A percentile compares a stretch with the other conserved stretches of the same genome.
phyloP scores from a whole-genome alignment of 495 filamentous ascomycete species.

The Xylaria telfairii region DNA sequence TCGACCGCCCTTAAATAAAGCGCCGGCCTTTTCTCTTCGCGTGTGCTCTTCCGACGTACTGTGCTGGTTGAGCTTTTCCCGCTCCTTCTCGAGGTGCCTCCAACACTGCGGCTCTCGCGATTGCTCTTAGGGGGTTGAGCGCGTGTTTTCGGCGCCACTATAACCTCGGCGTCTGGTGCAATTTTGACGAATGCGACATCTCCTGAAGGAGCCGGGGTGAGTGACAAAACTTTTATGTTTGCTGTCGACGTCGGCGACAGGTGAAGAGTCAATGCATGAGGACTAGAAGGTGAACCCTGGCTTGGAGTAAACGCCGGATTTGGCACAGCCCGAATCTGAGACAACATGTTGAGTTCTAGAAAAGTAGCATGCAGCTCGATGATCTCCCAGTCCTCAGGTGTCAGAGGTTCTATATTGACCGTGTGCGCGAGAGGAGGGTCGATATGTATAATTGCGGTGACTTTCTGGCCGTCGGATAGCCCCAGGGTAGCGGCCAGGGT shows the following conservation, averaged over 20 bases:
- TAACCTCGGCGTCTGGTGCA: slow-evolving; percentile 90
- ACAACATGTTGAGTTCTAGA: slow-evolving; percentile 89
- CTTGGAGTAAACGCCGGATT: slow-evolving; percentile 72
- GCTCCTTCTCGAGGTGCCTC: slow-evolving; percentile 70
- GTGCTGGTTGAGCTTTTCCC: slow-evolving; percentile 76
- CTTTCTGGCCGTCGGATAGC: slow-evolving; percentile 82
- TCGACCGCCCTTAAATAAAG: slow-evolving; percentile 82
- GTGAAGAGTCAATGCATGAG: slow-evolving; percentile 89
- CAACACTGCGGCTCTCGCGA: slow-evolving; percentile 72
- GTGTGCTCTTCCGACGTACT: slow-evolving; percentile 62
- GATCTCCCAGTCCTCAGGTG: slow-evolving; percentile 96
- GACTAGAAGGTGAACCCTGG: slow-evolving; percentile 44
- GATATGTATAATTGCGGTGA: slow-evolving; percentile 72
- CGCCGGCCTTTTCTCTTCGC: slow-evolving; percentile 65
- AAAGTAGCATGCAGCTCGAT: slow-evolving; percentile 97
- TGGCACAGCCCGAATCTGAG: slow-evolving; percentile 90
- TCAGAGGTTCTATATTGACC: slow-evolving; percentile 94
- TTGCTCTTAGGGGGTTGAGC: slow-evolving; percentile 52
- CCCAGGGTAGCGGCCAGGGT: slow-evolving; percentile 86
- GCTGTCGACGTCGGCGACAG: slow-evolving; percentile 95
- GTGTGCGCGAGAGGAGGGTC: slow-evolving; percentile 91
- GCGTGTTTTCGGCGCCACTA: slow-evolving; percentile 86
- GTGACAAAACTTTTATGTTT: slow-evolving; percentile 81
- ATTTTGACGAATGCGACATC: slow-evolving; percentile 87
- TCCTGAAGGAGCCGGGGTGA: slow-evolving; percentile 72